These are phyloP conservation scores for Rutstroemia sp. DNA, from an alignment of 2,329 filamentous ascomycete genomes.

Conservation along the genomic window DNA sequence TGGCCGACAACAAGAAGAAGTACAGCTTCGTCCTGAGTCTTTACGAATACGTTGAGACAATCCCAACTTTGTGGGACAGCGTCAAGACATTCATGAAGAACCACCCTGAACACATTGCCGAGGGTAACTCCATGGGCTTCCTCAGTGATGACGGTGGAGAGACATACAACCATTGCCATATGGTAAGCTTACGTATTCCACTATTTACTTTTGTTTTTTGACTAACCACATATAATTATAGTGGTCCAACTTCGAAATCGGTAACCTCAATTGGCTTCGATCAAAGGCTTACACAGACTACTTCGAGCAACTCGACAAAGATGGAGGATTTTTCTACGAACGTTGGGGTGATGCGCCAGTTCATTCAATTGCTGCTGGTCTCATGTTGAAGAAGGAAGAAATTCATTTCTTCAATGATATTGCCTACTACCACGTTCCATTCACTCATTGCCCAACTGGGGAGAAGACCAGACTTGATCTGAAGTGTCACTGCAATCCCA, in stretches of 20 bases:
- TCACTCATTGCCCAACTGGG: constrained; percentile 92
- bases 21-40: constrained; percentile 95
- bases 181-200: constrained; percentile 51
- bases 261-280: constrained; percentile 87
- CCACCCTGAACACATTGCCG: constrained; percentile 78
- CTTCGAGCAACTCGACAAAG: constrained; percentile 79
- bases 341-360: constrained; percentile 97
- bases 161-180: constrained; percentile 95
- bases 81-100: constrained; percentile 89
- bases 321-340: constrained; percentile 98
- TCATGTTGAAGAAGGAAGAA: constrained; percentile 86
- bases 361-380: constrained; percentile 87
- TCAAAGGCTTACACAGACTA: constrained; percentile 84
- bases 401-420: constrained; percentile 99
- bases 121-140: constrained; percentile 83
- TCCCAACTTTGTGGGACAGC: constrained; percentile 92
- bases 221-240: constrained; percentile 34
- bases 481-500: constrained; percentile 90
- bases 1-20: constrained; percentile 95
- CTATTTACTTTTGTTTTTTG: neutral
- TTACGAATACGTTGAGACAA: constrained; percentile 92
- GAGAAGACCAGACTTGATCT: constrained; percentile 77
- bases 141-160: constrained; percentile 86
- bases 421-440: constrained; percentile 94
- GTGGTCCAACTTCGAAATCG: constrained; percentile 99